These are phyloP conservation scores for Knoxdaviesia capensis DNA, from an alignment of 2,329 filamentous ascomycete genomes.

Conservation along the genomic window DNA sequence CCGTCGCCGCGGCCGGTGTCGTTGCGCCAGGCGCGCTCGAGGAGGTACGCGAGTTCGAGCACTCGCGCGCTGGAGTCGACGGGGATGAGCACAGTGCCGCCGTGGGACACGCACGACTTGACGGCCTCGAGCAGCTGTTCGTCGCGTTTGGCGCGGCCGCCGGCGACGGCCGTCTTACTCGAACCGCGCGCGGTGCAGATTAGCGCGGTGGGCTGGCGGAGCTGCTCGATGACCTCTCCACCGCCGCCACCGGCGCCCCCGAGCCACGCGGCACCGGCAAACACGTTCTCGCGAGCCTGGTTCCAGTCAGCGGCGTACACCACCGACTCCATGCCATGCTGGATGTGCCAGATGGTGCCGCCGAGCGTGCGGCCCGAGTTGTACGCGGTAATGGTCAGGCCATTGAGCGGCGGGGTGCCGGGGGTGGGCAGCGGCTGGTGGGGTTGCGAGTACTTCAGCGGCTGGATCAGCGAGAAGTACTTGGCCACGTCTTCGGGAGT, in stretches of 20 bases:
- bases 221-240: slow-evolving; percentile 78
- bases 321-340: slow-evolving; percentile 88
- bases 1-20: slow-evolving; percentile 33
- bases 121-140: slow-evolving; percentile 71
- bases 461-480: slow-evolving; percentile 80
- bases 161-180: slow-evolving; percentile 46
- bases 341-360: slow-evolving; percentile 97
- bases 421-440: slow-evolving; percentile 76
- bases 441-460: slow-evolving; percentile 91
- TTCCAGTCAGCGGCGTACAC: slow-evolving; percentile 98
- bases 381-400: slow-evolving; percentile 87
- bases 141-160: slow-evolving; percentile 63
- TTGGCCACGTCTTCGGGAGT: slow-evolving; percentile 74
- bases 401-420: slow-evolving; percentile 74
- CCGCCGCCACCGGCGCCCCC: slow-evolving; percentile 62
- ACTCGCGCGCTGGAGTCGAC: slow-evolving; percentile 92
- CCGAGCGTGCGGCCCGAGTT: slow-evolving; percentile 90
- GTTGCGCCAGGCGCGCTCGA: slow-evolving; percentile 79
- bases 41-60: slow-evolving; percentile 72
- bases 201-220: slow-evolving; percentile 81
- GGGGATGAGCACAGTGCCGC: slow-evolving; percentile 81
- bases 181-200: slow-evolving; percentile 79
- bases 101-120: slow-evolving; percentile 54
- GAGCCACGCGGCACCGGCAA: slow-evolving; percentile 84
- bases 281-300: slow-evolving; percentile 86